Conservation (phyloP, 306 rosid species). For the Prunus armeniaca region DNA sequence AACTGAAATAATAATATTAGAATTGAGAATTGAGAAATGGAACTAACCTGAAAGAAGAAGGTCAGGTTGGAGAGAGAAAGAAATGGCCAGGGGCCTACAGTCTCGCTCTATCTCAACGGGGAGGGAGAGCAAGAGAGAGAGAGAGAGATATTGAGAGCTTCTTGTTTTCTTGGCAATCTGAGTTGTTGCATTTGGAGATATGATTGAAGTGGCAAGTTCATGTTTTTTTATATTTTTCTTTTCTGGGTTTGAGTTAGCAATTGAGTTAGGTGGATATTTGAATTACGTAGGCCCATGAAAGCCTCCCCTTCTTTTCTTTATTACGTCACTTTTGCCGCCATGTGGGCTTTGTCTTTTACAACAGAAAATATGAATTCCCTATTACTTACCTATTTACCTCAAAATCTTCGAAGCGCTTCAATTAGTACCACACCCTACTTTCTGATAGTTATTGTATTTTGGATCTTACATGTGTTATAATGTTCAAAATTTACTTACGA, state of each 20-base stretch:
- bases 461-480: too few relatives aligned
- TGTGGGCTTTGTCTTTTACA: not conserved
- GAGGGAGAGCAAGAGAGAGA: not conserved
- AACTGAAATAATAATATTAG: not conserved
- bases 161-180: conserved; percentile 2
- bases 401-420: too few relatives aligned
- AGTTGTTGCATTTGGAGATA: not conserved
- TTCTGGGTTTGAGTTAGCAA: not conserved
- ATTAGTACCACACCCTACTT: too few relatives aligned
- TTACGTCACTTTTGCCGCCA: conserved; percentile 12
- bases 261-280: not conserved
- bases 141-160: not conserved
- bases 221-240: not conserved
- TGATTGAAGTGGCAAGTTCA: not conserved
- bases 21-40: not conserved
- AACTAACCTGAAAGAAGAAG: conserved; percentile 8
- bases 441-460: too few relatives aligned
- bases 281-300: not conserved
- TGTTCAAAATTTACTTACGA: too few relatives aligned
- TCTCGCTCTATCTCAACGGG: not conserved
- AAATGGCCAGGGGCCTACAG: not conserved
- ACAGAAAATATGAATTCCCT: not conserved
- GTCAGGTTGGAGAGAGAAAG: conserved; percentile 1
- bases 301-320: not conserved
- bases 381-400: too few relatives aligned